Evolutionary conservation across 148 eudicot genomes (phyloP), one percentile per base, ranked within the genome.

Genomic region (Pouteria glomerata): DNA sequence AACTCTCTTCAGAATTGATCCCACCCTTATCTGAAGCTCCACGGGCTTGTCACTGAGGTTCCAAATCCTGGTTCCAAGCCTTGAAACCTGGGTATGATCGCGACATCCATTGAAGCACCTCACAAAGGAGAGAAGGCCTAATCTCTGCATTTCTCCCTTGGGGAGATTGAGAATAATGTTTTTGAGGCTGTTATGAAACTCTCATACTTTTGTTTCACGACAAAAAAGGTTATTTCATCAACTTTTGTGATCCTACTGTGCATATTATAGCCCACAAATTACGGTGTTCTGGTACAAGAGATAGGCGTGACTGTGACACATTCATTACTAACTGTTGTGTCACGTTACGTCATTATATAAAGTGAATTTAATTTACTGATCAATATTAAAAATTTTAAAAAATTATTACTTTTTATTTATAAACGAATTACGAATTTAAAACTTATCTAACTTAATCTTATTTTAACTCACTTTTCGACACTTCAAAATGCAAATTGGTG

Each of bases 1-100:
- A 13, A 78, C 88, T 84, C 79, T 89, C 87, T 83, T 87, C 63
- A 88, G 65, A 7, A 83, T 77, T 30, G 96, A 85, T 63, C 96
- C 96, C 30, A 92, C 88, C 77, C 97, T 80, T 72, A 92, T 78
- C 67, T 89, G 97, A 23, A 92, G 64, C 79, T 92, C 97, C n/a
- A 92, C 68, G 8, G 97, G 78, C 71, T 83, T 85, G 66, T 92
- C 91, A 39, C 82, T 86, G 0, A 82, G 79, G 83, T 92, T 92
- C 84, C 82, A 84, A 42, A 92, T 65, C 81, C 87, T 74, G 4
- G 96, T 89, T 14, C 88, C 87, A 34, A 72, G 73, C 29, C 84
- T 80, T 2, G 83, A 68, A 27, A 80, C 81, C 23, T 65, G 81
- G 11, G 88, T 67, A 12, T 80, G 85, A 57, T 88, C 86, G 2